These are phyloP conservation scores for Alternaria dauci DNA, from an alignment of 2,329 filamentous ascomycete genomes.

Conservation along the genomic window DNA sequence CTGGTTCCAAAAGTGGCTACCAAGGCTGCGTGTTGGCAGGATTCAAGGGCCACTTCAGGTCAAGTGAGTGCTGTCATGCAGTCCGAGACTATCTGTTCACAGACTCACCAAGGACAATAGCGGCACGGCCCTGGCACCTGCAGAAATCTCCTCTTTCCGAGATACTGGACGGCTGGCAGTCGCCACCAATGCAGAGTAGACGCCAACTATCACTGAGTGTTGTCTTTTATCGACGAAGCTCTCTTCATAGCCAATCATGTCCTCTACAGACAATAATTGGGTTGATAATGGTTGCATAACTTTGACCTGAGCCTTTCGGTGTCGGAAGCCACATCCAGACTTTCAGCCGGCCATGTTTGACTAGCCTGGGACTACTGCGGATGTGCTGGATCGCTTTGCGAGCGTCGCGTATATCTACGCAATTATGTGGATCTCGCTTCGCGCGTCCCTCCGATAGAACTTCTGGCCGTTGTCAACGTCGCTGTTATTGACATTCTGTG, in stretches of 20 bases:
- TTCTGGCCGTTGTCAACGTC: neutral
- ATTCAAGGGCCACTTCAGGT: constrained; percentile 10
- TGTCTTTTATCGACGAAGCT: constrained; percentile 21
- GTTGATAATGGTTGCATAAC: constrained; percentile 21
- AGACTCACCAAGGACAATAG: constrained; percentile 12
- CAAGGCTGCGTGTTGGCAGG: constrained; percentile 20
- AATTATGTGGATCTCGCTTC: constrained; percentile 6
- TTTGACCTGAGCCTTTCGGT: constrained; percentile 19
- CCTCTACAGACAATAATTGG: constrained; percentile 16
- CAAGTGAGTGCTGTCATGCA: constrained; percentile 24
- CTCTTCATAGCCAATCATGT: constrained; percentile 23
- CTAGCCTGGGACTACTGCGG: constrained; percentile 11
- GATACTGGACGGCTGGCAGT: constrained; percentile 23
- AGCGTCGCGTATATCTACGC: constrained; percentile 12
- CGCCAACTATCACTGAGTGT: constrained; percentile 20
- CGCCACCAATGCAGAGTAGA: constrained; percentile 35
- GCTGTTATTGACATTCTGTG: neutral
- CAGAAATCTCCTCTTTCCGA: constrained; percentile 28
- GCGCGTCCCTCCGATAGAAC: neutral
- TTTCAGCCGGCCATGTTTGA: constrained; percentile 17
- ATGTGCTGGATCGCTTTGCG: constrained; percentile 22
- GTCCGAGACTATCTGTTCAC: constrained; percentile 14
- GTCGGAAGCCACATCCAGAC: constrained; percentile 21
- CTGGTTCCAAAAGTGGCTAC: neutral
- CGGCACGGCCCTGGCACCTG: constrained; percentile 27